Base-by-base conservation (phyloP, 352 stramenopile species). In the Phytophthora pinifolia region DNA sequence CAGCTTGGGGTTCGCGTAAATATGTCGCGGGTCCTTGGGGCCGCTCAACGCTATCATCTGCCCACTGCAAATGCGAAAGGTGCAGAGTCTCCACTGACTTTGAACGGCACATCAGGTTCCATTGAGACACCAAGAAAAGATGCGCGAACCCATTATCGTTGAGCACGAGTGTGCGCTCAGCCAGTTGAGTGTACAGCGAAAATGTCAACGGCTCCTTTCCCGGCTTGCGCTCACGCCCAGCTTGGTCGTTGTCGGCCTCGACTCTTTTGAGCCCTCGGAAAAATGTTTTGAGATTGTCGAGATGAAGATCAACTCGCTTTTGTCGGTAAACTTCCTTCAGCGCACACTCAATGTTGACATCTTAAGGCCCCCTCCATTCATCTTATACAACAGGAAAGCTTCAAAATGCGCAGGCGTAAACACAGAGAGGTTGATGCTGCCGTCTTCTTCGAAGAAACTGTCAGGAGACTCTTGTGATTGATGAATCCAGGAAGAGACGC, bases 351-450 rank as follows among this genome's bases (percentile, higher is more conserved):
- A 14, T 0, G 44, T 61, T 2, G 44, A 33, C 6, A 49, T 15
- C 34, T 61, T 61, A 13, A 61, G 22, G 2, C 32, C 14, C 4
- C 33, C 17, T 14, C 13, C 33, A 33, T 54, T 53, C 33, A 48
- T 53, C 25, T 58, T 57, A 20, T 54, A n/a, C 6, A 57, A 15
- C 2, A 64, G n/a, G n/a, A 58, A 41, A 12, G 27, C 41, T 39
- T 56, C 46, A 31, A 53, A 56, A 14, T 57, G 30, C 6, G 30
- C 45, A 22, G 54, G 32, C 4, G 25, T 37, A 29, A 57, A 63
- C 6, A 36, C 22, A 18, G n/a, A 6, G 9, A 47, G 31, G 6
- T 52, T 36, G 4, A 63, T 34, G 6, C 51, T 46, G 0, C 46
- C 38, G 7, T 46, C 30, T 1, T n/a, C 15, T 0, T 41, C 33